Base-by-base conservation (phyloP, 2,329 filamentous ascomycete species). In the Aureobasidium sp. region DNA sequence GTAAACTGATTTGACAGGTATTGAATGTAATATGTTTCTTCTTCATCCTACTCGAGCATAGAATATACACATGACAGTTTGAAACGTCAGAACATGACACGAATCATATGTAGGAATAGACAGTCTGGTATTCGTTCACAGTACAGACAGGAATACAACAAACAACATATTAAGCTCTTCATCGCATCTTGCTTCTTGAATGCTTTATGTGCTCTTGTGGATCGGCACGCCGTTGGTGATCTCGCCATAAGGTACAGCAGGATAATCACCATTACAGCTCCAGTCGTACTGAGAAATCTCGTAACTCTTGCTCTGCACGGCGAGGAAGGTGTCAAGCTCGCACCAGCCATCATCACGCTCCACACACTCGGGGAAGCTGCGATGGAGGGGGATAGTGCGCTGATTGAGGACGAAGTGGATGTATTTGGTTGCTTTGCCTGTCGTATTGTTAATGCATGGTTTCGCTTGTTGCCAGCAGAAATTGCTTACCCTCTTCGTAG, bases 341-440 rank as follows among this genome's bases (percentile, higher is more conserved):
- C 89, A 91, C 88, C 89, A 91, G 0, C 88, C 89, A 71, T 91
- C 89, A 47, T 85, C 81, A 5, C 88, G 76, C 12, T 79, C 70
- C 1, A 83, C 87, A 67, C 89, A 91, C 63, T 85, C 82, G 1
- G 81, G 73, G 64, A 89, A 86, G 68, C 85, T 90, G 63, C 73
- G 73, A 7, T 87, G 86, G 0, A 91, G 76, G 1, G 88, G 88
- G 0, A 91, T 69, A 0, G 88, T 91, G 34, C 89, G 79, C 74
- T 90, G 87, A 71, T 90, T 67, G 22, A 65, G 61, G 29, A 64
- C 62, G 47, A 64, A 64, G 51, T 64, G 63, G 20, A 64, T 59
- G 57, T 67, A 64, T 5, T 47, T 61, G 20, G 64, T 64, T 25
- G 62, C 36, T 62, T 53, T 60, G 25, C 72, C 72, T 17, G 62